These are phyloP conservation scores for Cyberlindnera nakhonratchasimensis DNA, from an alignment of 805 yeast species.

Conservation along the genomic window DNA sequence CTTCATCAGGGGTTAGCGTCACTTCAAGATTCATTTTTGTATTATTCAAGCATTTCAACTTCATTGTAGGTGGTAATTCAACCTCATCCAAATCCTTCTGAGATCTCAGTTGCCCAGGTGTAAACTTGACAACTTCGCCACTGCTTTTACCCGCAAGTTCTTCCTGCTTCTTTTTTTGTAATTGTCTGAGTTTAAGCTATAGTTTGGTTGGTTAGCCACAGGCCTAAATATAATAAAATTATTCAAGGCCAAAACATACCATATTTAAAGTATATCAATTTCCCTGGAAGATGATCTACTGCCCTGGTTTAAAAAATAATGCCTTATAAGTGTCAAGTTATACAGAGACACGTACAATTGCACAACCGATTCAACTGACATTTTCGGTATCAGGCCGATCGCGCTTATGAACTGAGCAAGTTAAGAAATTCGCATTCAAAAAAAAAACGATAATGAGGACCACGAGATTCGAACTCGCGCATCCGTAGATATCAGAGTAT, in stretches of 20 bases:
- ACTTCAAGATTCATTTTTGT: conserved; percentile 58
- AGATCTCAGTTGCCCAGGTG: conserved; percentile 71
- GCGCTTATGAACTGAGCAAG: neutral
- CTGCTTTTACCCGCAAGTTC: conserved; percentile 28
- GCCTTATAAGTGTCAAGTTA: neutral
- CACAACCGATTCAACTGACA: too few relatives aligned
- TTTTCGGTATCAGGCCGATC: too few relatives aligned
- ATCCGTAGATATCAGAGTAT: conserved; percentile 41
- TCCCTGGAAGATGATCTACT: neutral
- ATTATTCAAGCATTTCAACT: conserved; percentile 47
- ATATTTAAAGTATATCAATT: neutral
- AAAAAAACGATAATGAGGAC: conserved; percentile 31
- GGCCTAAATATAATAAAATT: too few relatives aligned
- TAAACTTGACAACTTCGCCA: conserved; percentile 24
- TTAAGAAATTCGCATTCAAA: neutral
- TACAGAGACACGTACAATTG: neutral
- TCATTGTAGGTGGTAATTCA: conserved; percentile 56
- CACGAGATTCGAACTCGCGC: conserved; percentile 43
- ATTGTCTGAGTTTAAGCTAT: conserved; percentile 55
- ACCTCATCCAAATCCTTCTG: conserved; percentile 75
- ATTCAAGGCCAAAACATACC: neutral
- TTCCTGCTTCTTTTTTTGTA: conserved; percentile 55
- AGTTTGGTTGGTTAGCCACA: neutral
- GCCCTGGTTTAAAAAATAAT: neutral
- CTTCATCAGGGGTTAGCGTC: conserved; percentile 62